Evolutionary conservation across 2,329 filamentous ascomycete species (phyloP).

Genomic region (Colletotrichum salicis): DNA sequence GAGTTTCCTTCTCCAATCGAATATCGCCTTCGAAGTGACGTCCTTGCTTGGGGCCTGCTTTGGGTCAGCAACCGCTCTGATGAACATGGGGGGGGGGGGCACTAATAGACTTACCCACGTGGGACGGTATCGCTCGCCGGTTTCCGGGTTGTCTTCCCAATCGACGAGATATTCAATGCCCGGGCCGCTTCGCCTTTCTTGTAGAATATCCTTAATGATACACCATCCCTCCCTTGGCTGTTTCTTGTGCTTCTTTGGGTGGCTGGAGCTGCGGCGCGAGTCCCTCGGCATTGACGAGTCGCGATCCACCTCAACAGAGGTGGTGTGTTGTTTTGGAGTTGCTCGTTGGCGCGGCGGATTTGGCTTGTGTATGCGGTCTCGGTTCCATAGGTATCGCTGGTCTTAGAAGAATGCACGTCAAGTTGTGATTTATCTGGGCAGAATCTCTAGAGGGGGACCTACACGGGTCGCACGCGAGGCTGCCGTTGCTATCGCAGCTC

Average conservation of each 20-base stretch:
- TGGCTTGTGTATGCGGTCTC: neutral
- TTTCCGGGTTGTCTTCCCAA: conserved; percentile 48
- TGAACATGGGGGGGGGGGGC: conserved; percentile 1
- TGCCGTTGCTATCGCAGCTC: conserved; percentile 32
- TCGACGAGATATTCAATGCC: conserved; percentile 49
- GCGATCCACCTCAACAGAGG: conserved; percentile 29
- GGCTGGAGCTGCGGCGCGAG: conserved; percentile 21
- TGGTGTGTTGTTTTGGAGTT: conserved; percentile 23
- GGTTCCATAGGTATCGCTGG: conserved; percentile 1
- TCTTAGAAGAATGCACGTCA: neutral
- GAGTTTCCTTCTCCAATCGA: conserved; percentile 46
- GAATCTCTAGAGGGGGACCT: conserved; percentile 21
- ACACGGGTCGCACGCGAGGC: conserved; percentile 27
- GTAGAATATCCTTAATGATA: conserved; percentile 47
- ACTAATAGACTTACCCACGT: conserved; percentile 46
- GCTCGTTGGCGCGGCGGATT: conserved; percentile 6
- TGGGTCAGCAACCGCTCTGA: conserved; percentile 9
- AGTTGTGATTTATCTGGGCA: neutral
- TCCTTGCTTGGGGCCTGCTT: conserved; percentile 36
- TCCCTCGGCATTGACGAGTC: conserved; percentile 33
- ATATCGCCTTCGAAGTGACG: conserved; percentile 44
- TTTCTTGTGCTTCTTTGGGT: conserved; percentile 22
- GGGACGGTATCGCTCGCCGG: conserved; percentile 46
- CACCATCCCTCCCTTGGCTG: conserved; percentile 44
- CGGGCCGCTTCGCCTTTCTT: conserved; percentile 44